Evolutionary conservation across 306 rosid species (phyloP).

Genomic region (Clitoria ternatea): DNA sequence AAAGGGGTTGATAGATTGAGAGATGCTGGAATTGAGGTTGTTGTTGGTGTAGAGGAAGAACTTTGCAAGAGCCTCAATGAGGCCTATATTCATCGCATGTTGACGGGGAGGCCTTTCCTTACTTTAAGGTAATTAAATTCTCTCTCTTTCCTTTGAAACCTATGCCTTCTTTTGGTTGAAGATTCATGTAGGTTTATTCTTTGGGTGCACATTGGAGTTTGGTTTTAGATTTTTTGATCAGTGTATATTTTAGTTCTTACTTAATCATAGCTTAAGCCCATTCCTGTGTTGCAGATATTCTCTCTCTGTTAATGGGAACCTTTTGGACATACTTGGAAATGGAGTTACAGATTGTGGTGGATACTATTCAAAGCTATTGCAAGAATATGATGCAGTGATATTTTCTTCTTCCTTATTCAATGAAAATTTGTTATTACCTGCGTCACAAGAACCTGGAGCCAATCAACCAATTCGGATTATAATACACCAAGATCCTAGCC

Average conservation of each 20-base stretch:
- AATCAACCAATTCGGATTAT: conserved; percentile 63
- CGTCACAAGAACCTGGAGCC: conserved; percentile 73
- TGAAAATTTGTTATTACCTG: conserved; percentile 30
- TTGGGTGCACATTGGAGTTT: not conserved
- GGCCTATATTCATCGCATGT: conserved; percentile 64
- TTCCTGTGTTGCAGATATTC: conserved; percentile 61
- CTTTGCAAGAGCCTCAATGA: conserved; percentile 64
- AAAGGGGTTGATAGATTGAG: conserved; percentile 61
- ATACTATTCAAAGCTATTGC: conserved; percentile 66
- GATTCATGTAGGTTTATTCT: not conserved
- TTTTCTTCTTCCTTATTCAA: conserved; percentile 48
- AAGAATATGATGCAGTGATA: conserved; percentile 66
- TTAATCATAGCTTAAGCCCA: conserved; percentile 9
- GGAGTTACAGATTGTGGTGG: conserved; percentile 54
- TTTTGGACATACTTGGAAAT: conserved; percentile 51
- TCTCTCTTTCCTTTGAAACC: conserved; percentile 54
- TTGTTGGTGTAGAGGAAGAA: conserved; percentile 67
- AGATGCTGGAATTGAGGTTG: conserved; percentile 67
- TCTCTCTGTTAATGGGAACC: conserved; percentile 62
- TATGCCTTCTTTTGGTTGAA: too few relatives aligned
- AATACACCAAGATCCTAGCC: conserved; percentile 31
- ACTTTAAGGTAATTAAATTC: conserved; percentile 74
- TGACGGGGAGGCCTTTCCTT: conserved; percentile 57
- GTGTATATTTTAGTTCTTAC: not conserved
- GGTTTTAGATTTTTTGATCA: not conserved